Evolutionary conservation across 2,329 filamentous ascomycete species (phyloP), one percentile per base, ranked within the genome.

Genomic region (Cladorrhinum sp.): DNA sequence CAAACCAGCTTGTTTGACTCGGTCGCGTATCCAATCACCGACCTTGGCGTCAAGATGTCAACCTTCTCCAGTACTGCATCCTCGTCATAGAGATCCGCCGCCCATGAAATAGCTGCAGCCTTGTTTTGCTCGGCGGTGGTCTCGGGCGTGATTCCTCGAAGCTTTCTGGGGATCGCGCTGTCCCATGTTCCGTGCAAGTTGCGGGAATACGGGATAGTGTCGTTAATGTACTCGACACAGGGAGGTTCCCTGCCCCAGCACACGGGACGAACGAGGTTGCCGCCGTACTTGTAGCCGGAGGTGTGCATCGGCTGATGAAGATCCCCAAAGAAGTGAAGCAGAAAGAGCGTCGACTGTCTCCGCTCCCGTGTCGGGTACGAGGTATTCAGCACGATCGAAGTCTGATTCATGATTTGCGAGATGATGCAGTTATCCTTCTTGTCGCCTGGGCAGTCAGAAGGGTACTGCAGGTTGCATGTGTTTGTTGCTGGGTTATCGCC

Each of bases 301-400:
- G 50, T 54, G 53, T 58, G 59, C 25, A 61, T 41, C 1, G 55
- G 55, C 45, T 61, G 59, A 23, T 61, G 59, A 16, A 61, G 55
- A 41, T 61, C 59, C 10, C 59, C 59, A 25, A 61, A 54, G 18
- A 61, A 54, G 29, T 61, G 59, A 4, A 61, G 55, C n/a, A 61
- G 55, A 23, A 58, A 61, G 55, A 58, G 58, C 18, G 59, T 61
- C 8, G 59, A 50, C 24, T 61, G 57, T 7, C 50, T 29, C 8
- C 55, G 50, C 8, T 29, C 24, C 20, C 29, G 48, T 2, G n/a
- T 5, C 7, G 38, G 25, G 8, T 38, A 20, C 6, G 36, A 23
- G n/a, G 38, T 55, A 41, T 58, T 50, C 3, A 61, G 50, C 10
- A 61, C 36, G 41, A 61, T 58, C 25, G 50, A 55, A 10, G 59